Evolutionary conservation across 176 grass and related monocot genomes (phyloP), one percentile per base, ranked within the genome.

Genomic region (Juncus effusus): DNA sequence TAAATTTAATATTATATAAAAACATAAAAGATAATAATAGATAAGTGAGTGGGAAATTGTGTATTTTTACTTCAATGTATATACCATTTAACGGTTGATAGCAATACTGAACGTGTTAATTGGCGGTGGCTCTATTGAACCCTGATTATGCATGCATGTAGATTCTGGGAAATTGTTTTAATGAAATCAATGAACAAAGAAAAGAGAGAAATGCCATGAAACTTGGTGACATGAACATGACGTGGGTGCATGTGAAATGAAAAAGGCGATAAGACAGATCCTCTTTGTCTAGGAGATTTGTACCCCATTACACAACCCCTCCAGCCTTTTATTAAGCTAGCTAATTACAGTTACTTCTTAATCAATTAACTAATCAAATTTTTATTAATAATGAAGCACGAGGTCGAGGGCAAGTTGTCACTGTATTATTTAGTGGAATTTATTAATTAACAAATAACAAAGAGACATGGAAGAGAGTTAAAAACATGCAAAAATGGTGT

Each of bases 201-300:
- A 47, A 47, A 57, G 9, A 57, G 12, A 40, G 66, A 56, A 36
- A 50, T 40, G 45, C n/a, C 52, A 56, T 16, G 51, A 42, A 55
- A 41, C 49, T 70, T 6, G 44, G 68, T 71, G 68, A 71, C 68
- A 59, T 71, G 51, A 42, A 57, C 7, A 55, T 71, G 68, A 71
- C 68, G 68, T 59, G 8, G 9, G 16, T 71, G 54, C 37, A 59
- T 45, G 54, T 49, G 68, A 38, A 71, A 71, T 14, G 54, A 57
- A 47, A 2, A 39, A 56, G 65, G 65, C 50, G 51, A 47, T 47
- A 6, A 14, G 56, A 44, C 54, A 71, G 68, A 71, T 71, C 68
- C 51, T 56, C 68, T 56, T 45, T 71, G 68, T 71, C 68, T 59
- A 40, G 38, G 40, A 9, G 3, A 59, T 59, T 16, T 71, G 68